Evolutionary conservation across 192 early-diverging fungal species (phyloP), one percentile per base, ranked within the genome.

Genomic region (Backusella luteola): DNA sequence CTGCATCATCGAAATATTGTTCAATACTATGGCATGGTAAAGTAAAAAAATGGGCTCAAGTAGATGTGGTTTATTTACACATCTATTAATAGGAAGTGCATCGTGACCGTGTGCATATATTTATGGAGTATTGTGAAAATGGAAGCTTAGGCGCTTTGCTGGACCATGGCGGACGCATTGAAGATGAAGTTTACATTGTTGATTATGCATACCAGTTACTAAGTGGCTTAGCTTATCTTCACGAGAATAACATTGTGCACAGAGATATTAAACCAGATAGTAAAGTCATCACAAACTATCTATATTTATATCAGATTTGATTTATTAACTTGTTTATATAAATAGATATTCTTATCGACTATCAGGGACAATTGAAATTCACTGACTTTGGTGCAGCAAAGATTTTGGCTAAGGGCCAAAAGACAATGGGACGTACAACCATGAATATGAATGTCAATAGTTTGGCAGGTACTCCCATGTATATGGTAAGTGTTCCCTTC

Each of bases 341-440:
- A 73, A 32, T 83, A 90, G 89, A 97, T 84, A 91, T 96, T 67
- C 80, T 96, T 36, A 79, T 97, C 46, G 93, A 94, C 77, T 89
- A 94, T 75, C 72, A 85, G 32, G 95, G 93, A 34, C 87, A 85
- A 17, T 87, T 97, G 78, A 96, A 96, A 83, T 88, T 94, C 79
- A 93, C 94, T 1, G 95, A 96, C 69, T 97, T 97, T 86, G 96
- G 96, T 35, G 94, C 94, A 4, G 93, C 95, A 41, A 96, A 96
- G 85, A 90, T 96, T 49, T 84, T 95, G 46, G 91, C 90, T 59
- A 90, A 93, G 73, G 90, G 93, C 36, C 90, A 90, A 75, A 88
- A 86, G 74, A 90, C 90, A 19, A 77, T 87, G 49, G 86, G 86
- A 3, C 71, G 81, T 73, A 75, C 85, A 56, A 80, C 81, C 49